Evolutionary conservation across 257 asterid genomes (phyloP).

Genomic region (Solanum dulcamara): DNA sequence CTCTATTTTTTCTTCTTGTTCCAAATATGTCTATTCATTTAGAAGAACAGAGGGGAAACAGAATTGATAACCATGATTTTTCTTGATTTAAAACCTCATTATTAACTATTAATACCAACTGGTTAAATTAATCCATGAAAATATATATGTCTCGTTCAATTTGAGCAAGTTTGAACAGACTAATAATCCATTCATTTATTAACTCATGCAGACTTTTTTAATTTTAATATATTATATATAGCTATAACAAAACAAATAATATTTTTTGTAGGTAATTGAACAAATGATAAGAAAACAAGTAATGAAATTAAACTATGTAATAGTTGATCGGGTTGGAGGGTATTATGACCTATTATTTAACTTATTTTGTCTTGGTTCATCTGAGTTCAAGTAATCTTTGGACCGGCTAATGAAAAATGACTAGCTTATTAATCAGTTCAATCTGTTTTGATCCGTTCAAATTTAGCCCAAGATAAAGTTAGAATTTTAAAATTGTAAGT

Average conservation of each 20-base stretch:
- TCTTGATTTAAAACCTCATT: background rate
- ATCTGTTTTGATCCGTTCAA: background rate
- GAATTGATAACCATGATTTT: background rate
- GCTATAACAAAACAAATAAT: background rate
- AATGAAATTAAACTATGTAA: background rate
- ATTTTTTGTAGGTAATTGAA: background rate
- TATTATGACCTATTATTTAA: background rate
- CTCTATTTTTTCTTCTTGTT: background rate
- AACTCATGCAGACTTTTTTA: background rate
- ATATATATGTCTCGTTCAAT: background rate
- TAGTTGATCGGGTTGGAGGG: background rate
- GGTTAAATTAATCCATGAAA: background rate
- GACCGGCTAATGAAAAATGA: background rate
- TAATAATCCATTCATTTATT: background rate
- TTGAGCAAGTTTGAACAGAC: accelerated
- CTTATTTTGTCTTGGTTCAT: background rate
- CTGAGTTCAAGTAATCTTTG: background rate
- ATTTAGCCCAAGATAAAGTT: background rate
- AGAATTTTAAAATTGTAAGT: background rate
- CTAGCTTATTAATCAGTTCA: too few relatives aligned
- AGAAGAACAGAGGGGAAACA: background rate
- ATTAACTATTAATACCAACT: background rate
- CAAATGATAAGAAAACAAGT: background rate
- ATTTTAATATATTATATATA: background rate
- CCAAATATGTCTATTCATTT: background rate